Percentiles rank a stretch among this genome's conserved stretches.
Evolutionary conservation across 805 yeast species (phyloP).

Genomic region (Maudiozyma bulderi): DNA sequence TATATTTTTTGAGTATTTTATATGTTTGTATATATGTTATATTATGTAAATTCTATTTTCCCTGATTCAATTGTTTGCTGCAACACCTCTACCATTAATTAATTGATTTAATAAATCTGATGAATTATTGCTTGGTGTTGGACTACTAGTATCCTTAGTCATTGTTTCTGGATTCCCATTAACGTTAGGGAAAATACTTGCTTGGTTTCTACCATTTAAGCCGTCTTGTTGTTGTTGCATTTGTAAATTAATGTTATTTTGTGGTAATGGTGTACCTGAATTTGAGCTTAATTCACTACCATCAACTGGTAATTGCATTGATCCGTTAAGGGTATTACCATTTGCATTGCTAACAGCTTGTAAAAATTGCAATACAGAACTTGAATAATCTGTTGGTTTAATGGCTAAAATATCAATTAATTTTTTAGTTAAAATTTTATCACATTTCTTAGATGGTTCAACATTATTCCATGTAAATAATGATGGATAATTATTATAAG

Average conservation of each 20-base stretch:
- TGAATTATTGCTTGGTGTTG: conserved; percentile 39
- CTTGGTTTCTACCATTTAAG: conserved; percentile 34
- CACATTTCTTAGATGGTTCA: conserved; percentile 28
- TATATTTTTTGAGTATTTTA: too few relatives aligned
- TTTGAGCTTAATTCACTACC: conserved; percentile 6
- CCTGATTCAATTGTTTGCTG: conserved; percentile 21
- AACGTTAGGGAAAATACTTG: conserved; percentile 42
- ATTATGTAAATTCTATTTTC: too few relatives aligned
- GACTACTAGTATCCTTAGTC: conserved; percentile 7
- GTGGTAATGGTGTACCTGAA: conserved; percentile 19
- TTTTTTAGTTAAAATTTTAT: conserved; percentile 24
- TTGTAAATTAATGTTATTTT: conserved; percentile 22
- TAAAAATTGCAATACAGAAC: conserved; percentile 25
- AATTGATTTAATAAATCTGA: conserved; percentile 76
- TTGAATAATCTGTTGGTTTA: conserved; percentile 26
- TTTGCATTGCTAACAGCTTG: conserved; percentile 18
- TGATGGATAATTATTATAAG: conserved; percentile 32
- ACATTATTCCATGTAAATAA: conserved; percentile 40
- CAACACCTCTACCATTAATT: conserved; percentile 62
- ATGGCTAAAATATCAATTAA: conserved; percentile 31
- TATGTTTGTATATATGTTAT: too few relatives aligned
- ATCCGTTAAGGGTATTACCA: conserved; percentile 13
- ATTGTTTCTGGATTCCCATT: conserved; percentile 11
- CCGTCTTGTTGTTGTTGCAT: not conserved
- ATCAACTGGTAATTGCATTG: not conserved